Percentiles rank a stretch among this genome's conserved stretches.
Evolutionary conservation across 495 filamentous ascomycete species (phyloP).

Genomic region (Neurospora cerealis): DNA sequence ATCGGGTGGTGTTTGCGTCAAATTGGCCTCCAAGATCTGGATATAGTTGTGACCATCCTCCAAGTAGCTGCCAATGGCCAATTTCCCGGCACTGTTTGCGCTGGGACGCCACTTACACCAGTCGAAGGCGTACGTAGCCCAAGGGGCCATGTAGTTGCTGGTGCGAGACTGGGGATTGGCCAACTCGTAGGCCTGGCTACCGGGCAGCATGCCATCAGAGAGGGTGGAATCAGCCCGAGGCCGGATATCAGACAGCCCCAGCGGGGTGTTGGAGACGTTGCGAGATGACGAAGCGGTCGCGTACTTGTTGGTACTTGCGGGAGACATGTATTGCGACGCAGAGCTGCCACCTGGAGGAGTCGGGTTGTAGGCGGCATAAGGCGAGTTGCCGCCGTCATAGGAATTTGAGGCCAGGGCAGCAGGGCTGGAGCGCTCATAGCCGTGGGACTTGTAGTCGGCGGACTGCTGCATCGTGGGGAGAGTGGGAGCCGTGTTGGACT

Average conservation of each 20-base stretch:
- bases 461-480: constrained; percentile 65
- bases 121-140: constrained; percentile 92
- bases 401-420: constrained; percentile 30
- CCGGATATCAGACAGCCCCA: constrained; percentile 85
- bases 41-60: constrained; percentile 99
- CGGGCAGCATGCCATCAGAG: constrained; percentile 47
- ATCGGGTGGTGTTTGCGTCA: constrained; percentile 62
- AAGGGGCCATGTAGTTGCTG: constrained; percentile 88
- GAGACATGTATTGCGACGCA: constrained; percentile 55
- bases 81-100: constrained; percentile 70
- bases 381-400: constrained; percentile 44
- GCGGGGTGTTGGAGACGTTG: constrained; percentile 68
- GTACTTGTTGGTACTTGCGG: constrained; percentile 48
- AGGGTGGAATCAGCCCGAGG: constrained; percentile 66
- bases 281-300: constrained; percentile 60
- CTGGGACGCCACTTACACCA: constrained; percentile 98
- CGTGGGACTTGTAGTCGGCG: constrained; percentile 48
- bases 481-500: constrained; percentile 60
- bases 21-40: constrained; percentile 88
- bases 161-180: constrained; percentile 41
- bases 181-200: constrained; percentile 43
- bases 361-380: constrained; percentile 58
- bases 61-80: constrained; percentile 90
- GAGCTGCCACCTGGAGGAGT: constrained; percentile 49
- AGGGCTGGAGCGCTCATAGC: constrained; percentile 78